These are phyloP conservation scores for Aureobasidium lini DNA, from an alignment of 2,329 filamentous ascomycete species.

Conservation along the genomic window DNA sequence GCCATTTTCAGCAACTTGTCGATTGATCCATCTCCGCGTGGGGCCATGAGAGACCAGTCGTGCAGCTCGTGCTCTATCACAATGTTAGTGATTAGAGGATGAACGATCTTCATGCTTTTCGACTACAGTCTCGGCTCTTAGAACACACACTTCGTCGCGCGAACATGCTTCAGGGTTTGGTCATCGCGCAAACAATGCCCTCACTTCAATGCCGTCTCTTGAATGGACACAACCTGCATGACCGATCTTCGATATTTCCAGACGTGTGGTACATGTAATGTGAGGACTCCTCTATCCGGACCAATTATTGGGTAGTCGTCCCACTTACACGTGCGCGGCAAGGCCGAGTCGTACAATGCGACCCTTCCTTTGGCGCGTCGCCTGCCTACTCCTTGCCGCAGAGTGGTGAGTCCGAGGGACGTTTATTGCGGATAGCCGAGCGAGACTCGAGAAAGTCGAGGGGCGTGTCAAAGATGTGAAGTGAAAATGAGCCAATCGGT, in stretches of 20 bases:
- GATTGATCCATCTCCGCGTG: constrained; percentile 2
- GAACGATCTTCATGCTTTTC: neutral
- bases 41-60: neutral
- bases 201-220: neutral
- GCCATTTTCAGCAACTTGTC: constrained; percentile 8
- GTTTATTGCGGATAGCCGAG: constrained; percentile 7
- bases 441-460: neutral
- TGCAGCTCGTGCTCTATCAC: neutral
- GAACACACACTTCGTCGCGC: neutral
- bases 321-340: constrained; percentile 4
- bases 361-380: neutral
- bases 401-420: neutral
- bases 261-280: neutral
- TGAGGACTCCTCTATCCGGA: neutral
- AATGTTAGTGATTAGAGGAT: neutral
- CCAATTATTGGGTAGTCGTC: neutral
- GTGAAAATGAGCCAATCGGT: neutral
- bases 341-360: constrained; percentile 3
- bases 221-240: neutral
- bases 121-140: neutral
- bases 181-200: neutral
- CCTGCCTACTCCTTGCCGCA: constrained; percentile 1
- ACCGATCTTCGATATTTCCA: neutral
- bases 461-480: neutral
- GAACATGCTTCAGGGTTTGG: neutral